Percentiles rank a stretch among this genome's conserved stretches.
Conservation (phyloP, 495 filamentous ascomycete species). For the Astrothelium subdiscretum region DNA sequence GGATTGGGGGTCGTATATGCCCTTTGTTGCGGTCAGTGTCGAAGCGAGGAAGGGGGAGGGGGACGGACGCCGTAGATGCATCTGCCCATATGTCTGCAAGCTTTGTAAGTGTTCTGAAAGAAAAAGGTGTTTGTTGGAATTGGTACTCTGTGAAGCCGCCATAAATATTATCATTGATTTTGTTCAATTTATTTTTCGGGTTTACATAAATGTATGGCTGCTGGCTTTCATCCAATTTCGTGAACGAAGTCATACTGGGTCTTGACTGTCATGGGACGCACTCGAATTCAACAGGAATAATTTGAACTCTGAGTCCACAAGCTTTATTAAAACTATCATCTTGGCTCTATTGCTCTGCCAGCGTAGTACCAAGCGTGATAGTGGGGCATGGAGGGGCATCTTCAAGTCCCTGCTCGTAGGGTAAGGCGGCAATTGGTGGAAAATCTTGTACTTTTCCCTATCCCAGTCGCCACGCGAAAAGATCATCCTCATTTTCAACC, state of each 20-base stretch:
- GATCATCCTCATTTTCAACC: background rate
- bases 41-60: background rate
- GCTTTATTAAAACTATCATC: background rate
- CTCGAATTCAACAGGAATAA: background rate
- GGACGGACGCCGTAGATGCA: slow-evolving; percentile 59
- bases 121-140: background rate
- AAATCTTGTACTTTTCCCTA: background rate
- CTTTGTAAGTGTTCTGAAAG: background rate
- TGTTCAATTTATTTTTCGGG: slow-evolving; percentile 46
- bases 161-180: slow-evolving; percentile 64
- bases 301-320: background rate
- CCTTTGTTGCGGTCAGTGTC: background rate
- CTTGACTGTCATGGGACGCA: background rate
- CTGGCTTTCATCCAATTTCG: slow-evolving; percentile 45
- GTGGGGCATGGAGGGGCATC: background rate
- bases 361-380: background rate
- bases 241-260: slow-evolving; percentile 55
- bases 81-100: slow-evolving; percentile 60
- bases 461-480: background rate
- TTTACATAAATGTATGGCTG: slow-evolving; percentile 51
- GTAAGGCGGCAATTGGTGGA: background rate
- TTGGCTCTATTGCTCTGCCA: background rate
- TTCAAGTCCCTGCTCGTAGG: background rate
- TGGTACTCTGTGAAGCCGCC: slow-evolving; percentile 64
- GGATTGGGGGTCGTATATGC: slow-evolving; percentile 66